Evolutionary conservation across 148 eudicot genomes (phyloP), one percentile per base, ranked within the genome.

Genomic region (Vaccinium vitisidaea): DNA sequence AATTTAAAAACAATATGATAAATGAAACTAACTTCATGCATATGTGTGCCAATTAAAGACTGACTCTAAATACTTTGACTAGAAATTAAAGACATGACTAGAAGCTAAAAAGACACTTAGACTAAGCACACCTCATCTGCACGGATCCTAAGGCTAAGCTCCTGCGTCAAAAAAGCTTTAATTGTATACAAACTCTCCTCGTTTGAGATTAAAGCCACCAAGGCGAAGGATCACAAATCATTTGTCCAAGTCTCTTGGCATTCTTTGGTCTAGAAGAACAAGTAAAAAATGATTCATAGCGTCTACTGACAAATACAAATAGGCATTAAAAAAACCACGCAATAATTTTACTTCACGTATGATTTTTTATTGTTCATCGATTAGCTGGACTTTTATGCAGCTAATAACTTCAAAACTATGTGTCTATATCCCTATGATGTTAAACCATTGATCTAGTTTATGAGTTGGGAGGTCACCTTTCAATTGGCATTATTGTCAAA

Each of bases 281-380:
- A 4, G 19, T 59, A 63, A 61, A 54, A 23, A 79, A 27, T 8
- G 61, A 56, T 16, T 16, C 63, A 56, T 53, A 16, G 50, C 14
- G 52, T 43, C 56, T 54, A 39, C 81, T 36, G 53, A 59, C 49
- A 55, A 54, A 79, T 43, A 79, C 48, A 79, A 23, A 65, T 65
- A 14, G 23, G 43, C 58, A 65, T 48, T 46, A 63, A 27, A 69
- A 69, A 69, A 27, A 69, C 18, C 74, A 58, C n/a, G 53, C 43
- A n/a, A 48, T 59, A 63, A 32, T 69, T 59, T 21, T 59, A 52
- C 14, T n/a, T 61, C 21, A 21, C 19, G 13, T 61, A 11, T 9
- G 25, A 13, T 30, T 19, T 30, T 79, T 79, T 25, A 5, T 39
- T 61, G 65, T 25, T 65, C 25, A 63, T 18, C 13, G 5, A 81